Base-by-base conservation (phyloP, 352 stramenopile species). In the Pythium myriotylum region DNA sequence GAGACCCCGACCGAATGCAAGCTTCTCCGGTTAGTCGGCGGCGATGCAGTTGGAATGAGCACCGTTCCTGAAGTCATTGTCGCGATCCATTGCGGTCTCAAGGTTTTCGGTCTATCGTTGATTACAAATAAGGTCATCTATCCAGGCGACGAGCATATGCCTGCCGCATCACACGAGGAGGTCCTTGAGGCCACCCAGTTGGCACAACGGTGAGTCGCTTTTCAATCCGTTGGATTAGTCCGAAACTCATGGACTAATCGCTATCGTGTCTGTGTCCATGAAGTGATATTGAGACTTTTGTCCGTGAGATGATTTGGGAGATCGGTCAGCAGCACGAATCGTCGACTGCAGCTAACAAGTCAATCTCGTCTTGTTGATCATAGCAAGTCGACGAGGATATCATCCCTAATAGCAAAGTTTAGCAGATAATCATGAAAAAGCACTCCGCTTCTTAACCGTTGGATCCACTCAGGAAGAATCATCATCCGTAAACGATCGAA, bases 21-120 rank as follows among this genome's bases (percentile, higher is more conserved):
- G 35, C 95, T 99, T 59, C 73, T 99, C n/a, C 72, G 92, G 45
- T 72, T 90, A 20, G 79, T 98, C 7, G 95, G 96, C 32, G 91
- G 86, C 20, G 93, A 98, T 70, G 84, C 89, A 19, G 97, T 99
- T 2, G 97, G 97, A 16, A 99, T 99, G 96, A 97, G 80, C 59
- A 99, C 96, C 0, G 89, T 98, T 17, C 96, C 96, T 0, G 97
- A 99, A 69, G 91, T 98, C 42, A 91, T 99, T n/a, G 95, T 97
- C 19, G 95, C 96, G 2, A 82, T 88, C 51, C 96, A 99, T 74
- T 97, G 91, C 51, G 95, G 94, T 8, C 86, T 99, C 57, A 88
- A 95, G 67, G 93, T 99, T 13, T 76, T 99, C 39, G 96, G 91
- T n/a, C 65, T 99, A 27, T 98, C 88, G 47, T 71, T 99, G 23